phyloP scores from a whole-genome alignment of 1,284 basidiomycete species.

The Naganishia liquefaciens region DNA sequence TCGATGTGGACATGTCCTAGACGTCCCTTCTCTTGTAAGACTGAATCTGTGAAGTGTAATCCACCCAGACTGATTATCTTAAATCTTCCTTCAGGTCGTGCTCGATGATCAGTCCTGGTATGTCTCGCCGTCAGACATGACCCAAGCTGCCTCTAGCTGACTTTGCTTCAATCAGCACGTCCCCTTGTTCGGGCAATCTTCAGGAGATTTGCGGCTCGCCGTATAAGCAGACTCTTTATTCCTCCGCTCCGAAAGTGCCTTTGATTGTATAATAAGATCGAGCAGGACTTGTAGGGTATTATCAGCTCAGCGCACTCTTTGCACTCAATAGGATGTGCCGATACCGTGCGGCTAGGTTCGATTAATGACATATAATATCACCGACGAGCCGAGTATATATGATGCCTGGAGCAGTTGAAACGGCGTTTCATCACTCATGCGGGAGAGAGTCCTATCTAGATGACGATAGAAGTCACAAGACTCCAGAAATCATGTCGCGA shows the following conservation, averaged over 20 bases:
- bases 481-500: too few species aligned
- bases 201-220: constrained; percentile 6
- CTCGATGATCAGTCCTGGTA: constrained; percentile 3
- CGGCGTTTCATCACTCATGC: too few species aligned
- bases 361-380: too few species aligned
- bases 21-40: constrained; percentile 13
- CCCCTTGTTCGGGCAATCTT: constrained; percentile 6
- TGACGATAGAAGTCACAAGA: too few species aligned
- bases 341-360: too few species aligned
- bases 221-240: neutral
- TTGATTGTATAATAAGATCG: neutral
- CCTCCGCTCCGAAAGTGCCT: neutral
- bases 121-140: neutral
- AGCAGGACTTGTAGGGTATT: neutral
- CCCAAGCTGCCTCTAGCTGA: neutral
- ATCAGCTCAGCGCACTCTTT: too few species aligned
- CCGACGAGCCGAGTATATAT: too few species aligned
- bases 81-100: neutral
- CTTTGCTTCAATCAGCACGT: neutral
- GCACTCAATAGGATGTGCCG: too few species aligned
- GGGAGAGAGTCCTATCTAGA: too few species aligned
- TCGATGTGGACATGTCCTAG: constrained; percentile 7
- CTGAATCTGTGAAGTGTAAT: neutral
- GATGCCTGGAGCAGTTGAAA: too few species aligned
- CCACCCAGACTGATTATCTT: neutral